phyloP scores from a whole-genome alignment of 1,284 basidiomycete species.

The Mrakiaceae sp. region DNA sequence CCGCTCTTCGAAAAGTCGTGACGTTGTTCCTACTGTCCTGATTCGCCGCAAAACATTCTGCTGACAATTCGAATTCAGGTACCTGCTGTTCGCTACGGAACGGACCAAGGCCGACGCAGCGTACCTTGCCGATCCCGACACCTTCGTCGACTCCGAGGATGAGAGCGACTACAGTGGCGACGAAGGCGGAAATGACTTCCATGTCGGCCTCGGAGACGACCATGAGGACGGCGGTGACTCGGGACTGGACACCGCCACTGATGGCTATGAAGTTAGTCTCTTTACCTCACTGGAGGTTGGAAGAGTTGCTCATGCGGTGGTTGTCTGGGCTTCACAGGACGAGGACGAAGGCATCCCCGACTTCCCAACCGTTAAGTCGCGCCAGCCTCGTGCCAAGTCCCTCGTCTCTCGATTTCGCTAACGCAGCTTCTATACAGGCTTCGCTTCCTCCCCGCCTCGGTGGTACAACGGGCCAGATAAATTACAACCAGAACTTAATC shows the following conservation, averaged over 20 bases:
- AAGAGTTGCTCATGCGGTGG: no score
- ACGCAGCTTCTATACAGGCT: not conserved
- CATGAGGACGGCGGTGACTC: not conserved
- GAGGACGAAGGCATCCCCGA: no score
- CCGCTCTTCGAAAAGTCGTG: constrained; percentile 39
- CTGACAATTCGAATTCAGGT: constrained; percentile 19
- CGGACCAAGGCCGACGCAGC: constrained; percentile 23
- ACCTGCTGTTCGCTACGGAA: constrained; percentile 31
- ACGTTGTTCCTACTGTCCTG: not conserved
- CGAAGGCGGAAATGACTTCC: not conserved
- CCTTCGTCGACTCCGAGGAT: not conserved
- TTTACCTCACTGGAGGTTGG: constrained; percentile 32
- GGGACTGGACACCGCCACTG: not conserved
- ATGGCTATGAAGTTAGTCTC: not conserved
- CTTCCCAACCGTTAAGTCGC: no score
- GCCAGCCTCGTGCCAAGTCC: no score
- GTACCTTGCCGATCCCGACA: constrained; percentile 1
- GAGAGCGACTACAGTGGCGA: not conserved
- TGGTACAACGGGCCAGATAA: not conserved
- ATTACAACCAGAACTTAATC: not conserved
- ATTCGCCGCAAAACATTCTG: not conserved
- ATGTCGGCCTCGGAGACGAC: not conserved
- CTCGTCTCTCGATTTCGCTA: not conserved
- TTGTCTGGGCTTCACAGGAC: no score
- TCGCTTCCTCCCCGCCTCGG: not conserved